A percentile compares a stretch with the other conserved stretches of the same genome.
phyloP scores from a whole-genome alignment of 2,329 filamentous ascomycete species.

The Taxawa tesnikishii region DNA sequence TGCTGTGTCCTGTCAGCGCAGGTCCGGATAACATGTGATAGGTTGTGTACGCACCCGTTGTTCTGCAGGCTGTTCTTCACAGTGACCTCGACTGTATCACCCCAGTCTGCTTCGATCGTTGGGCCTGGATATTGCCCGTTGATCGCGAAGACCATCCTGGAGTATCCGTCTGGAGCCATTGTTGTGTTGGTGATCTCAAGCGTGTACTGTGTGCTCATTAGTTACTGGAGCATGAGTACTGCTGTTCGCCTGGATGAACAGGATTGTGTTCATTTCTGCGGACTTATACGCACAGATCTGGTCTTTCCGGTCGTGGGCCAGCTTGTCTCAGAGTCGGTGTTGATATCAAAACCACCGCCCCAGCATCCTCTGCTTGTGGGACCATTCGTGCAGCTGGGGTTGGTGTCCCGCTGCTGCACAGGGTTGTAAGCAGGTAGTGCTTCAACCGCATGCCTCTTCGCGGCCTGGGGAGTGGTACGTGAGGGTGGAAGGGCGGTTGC shows the following conservation, averaged over 20 bases:
- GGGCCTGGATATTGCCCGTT: conserved; percentile 37
- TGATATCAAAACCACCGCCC: not conserved
- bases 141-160: conserved; percentile 25
- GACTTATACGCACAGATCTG: not conserved
- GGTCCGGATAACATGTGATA: not conserved
- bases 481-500: too few relatives aligned
- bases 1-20: conserved; percentile 28
- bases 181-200: conserved; percentile 31
- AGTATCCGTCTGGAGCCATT: conserved; percentile 32
- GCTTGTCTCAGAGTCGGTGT: not conserved
- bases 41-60: conserved; percentile 31
- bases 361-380: not conserved
- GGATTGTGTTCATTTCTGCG: too few relatives aligned
- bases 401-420: too few relatives aligned
- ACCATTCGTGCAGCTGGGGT: not conserved
- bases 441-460: too few relatives aligned
- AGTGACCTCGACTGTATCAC: conserved; percentile 21
- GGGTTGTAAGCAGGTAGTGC: too few relatives aligned
- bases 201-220: conserved; percentile 23
- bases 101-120: conserved; percentile 30
- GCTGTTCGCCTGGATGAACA: too few relatives aligned
- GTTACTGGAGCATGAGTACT: not conserved
- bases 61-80: conserved; percentile 37
- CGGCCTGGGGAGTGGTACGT: too few relatives aligned
- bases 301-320: not conserved